Conservation (phyloP, 768 basidiomycete genomes). For the Russula vinacea region DNA sequence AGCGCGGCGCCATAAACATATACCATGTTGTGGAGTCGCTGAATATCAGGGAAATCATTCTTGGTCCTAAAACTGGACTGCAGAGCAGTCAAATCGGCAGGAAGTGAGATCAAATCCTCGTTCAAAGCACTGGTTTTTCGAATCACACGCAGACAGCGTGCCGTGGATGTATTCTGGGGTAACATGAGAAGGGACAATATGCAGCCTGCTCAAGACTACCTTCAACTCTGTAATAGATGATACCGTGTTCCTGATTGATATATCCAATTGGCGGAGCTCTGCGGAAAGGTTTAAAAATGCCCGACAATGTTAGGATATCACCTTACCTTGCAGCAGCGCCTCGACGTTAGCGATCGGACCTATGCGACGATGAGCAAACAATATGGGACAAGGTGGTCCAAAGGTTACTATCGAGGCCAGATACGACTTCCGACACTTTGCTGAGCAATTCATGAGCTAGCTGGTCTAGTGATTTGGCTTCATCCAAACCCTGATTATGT, state of each 20-base stretch:
- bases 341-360: slow-evolving; percentile 52
- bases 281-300: background rate
- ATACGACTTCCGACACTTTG: slow-evolving; percentile 23
- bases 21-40: slow-evolving; percentile 82
- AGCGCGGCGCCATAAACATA: slow-evolving; percentile 91
- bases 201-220: slow-evolving; percentile 13
- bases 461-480: slow-evolving; percentile 22
- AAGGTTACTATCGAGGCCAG: slow-evolving; percentile 20
- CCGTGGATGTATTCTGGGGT: slow-evolving; percentile 66
- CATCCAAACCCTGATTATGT: slow-evolving; percentile 21
- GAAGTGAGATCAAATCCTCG: slow-evolving; percentile 73
- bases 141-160: slow-evolving; percentile 60
- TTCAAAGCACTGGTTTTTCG: slow-evolving; percentile 79
- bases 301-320: slow-evolving; percentile 10
- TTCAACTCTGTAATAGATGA: slow-evolving; percentile 24
- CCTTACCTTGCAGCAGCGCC: slow-evolving; percentile 40
- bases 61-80: slow-evolving; percentile 70
- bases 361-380: slow-evolving; percentile 27
- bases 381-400: background rate
- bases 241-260: slow-evolving; percentile 19
- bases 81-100: slow-evolving; percentile 57
- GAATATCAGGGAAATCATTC: slow-evolving; percentile 87
- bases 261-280: slow-evolving; percentile 30
- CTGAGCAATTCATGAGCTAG: slow-evolving; percentile 18
- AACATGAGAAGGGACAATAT: background rate